These are phyloP conservation scores for Annona cherimola DNA, from an alignment of 164 flowering plant species.

Conservation along the genomic window DNA sequence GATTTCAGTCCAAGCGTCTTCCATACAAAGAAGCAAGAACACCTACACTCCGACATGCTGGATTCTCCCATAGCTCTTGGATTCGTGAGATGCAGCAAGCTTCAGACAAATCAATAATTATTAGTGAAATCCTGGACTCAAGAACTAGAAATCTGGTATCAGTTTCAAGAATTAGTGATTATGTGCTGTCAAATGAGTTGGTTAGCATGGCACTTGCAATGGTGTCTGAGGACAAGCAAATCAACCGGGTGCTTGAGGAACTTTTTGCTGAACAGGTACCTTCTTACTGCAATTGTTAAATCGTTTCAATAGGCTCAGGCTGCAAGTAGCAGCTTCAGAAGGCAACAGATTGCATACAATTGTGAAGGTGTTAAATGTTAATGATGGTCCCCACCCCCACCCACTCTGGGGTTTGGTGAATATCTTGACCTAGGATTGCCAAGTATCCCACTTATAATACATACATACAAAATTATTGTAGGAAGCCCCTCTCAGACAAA, in stretches of 20 bases:
- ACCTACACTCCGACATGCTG: conserved; percentile 41
- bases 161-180: conserved; percentile 90
- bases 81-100: conserved; percentile 96
- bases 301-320: not conserved
- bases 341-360: not conserved
- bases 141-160: conserved; percentile 90
- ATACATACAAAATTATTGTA: not conserved
- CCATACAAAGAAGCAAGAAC: conserved; percentile 57
- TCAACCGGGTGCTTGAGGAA: conserved; percentile 92
- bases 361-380: not conserved
- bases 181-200: conserved; percentile 87
- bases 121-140: conserved; percentile 90
- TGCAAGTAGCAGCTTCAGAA: not conserved
- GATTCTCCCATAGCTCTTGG: conserved; percentile 84
- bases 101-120: conserved; percentile 79
- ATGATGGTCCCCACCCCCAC: too few species aligned
- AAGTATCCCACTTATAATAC: not conserved
- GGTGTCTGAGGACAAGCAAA: conserved; percentile 96
- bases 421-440: too few species aligned
- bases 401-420: too few species aligned
- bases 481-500: not conserved
- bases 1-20: conserved; percentile 79
- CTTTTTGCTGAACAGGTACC: conserved; percentile 88
- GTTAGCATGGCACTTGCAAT: conserved; percentile 96
- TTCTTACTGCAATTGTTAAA: not conserved